Evolutionary conservation across 108 stramenopile species (phyloP).

Genomic region (Craspedostauros australis): DNA sequence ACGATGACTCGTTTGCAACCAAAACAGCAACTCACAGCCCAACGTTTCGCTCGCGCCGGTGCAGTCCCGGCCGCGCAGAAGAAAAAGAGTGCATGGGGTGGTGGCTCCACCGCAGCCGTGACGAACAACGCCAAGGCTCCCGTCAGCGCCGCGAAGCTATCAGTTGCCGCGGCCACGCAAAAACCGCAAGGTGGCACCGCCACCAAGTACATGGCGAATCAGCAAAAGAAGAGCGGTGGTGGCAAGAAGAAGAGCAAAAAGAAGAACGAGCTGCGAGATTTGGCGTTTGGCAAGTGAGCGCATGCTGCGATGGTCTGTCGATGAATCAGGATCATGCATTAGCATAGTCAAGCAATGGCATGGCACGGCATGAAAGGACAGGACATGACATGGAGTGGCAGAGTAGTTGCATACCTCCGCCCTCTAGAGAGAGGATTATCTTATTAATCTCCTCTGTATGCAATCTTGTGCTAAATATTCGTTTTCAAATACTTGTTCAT

Average conservation of each 20-base stretch:
- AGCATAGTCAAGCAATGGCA: too few species aligned
- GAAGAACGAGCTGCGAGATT: conserved; percentile 32
- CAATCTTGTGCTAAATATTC: too few species aligned
- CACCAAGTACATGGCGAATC: conserved; percentile 46
- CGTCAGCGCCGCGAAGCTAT: conserved; percentile 17
- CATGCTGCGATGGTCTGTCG: background rate
- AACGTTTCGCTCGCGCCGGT: background rate
- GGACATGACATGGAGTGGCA: too few species aligned
- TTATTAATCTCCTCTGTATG: too few species aligned
- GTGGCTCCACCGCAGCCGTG: conserved; percentile 11
- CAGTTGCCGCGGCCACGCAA: conserved; percentile 21
- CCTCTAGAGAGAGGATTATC: too few species aligned
- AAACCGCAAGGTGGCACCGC: conserved; percentile 37
- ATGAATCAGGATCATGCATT: too few species aligned
- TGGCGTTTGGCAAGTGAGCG: conserved; percentile 42
- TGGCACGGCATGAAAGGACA: too few species aligned
- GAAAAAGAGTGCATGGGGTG: conserved; percentile 42
- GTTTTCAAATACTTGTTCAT: too few species aligned
- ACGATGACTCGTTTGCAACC: too few species aligned
- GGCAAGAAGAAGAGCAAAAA: conserved; percentile 44
- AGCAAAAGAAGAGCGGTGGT: conserved; percentile 20
- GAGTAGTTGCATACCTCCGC: too few species aligned
- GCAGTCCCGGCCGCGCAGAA: conserved; percentile 4
- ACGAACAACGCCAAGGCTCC: conserved; percentile 20
- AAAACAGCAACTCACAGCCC: too few species aligned